Conservation (phyloP, 1,284 basidiomycete species). For the Pseudozyma sp. region DNA sequence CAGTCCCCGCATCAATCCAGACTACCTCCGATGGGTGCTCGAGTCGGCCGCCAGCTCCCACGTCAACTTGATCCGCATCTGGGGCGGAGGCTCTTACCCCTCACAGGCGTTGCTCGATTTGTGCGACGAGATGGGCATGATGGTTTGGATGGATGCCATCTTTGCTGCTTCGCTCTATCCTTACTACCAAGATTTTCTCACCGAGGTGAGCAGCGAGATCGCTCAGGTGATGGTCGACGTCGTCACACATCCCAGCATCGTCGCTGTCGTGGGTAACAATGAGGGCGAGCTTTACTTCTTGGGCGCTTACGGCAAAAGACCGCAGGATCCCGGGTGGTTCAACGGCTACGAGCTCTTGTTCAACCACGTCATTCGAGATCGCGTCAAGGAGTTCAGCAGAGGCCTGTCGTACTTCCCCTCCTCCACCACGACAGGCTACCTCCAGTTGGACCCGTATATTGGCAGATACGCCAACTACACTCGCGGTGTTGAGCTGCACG, state of each 20-base stretch:
- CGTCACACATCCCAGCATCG: conserved; percentile 73
- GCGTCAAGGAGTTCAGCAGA: conserved; percentile 72
- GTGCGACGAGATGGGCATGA: conserved; percentile 76
- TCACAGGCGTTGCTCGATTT: conserved; percentile 72
- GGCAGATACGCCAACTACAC: conserved; percentile 74
- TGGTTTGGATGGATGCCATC: conserved; percentile 77
- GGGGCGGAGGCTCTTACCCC: conserved; percentile 61
- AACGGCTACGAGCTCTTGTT: conserved; percentile 48
- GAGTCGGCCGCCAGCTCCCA: conserved; percentile 33
- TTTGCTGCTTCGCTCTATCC: conserved; percentile 72
- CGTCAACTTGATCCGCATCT: conserved; percentile 56
- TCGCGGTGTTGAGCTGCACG: conserved; percentile 73
- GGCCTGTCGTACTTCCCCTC: conserved; percentile 77
- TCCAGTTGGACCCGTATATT: conserved; percentile 74
- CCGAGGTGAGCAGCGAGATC: conserved; percentile 74
- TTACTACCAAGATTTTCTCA: conserved; percentile 73
- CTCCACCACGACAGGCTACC: conserved; percentile 73
- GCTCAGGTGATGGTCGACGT: conserved; percentile 74
- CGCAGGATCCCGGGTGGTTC: conserved; percentile 27
- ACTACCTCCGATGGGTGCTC: conserved; percentile 45
- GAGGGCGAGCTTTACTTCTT: conserved; percentile 54
- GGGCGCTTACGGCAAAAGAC: conserved; percentile 14
- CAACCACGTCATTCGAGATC: conserved; percentile 73
- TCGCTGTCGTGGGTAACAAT: conserved; percentile 50
- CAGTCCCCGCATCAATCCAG: conserved; percentile 24